phyloP scores from a whole-genome alignment of 352 stramenopile species.

The Phytophthora multivora region DNA sequence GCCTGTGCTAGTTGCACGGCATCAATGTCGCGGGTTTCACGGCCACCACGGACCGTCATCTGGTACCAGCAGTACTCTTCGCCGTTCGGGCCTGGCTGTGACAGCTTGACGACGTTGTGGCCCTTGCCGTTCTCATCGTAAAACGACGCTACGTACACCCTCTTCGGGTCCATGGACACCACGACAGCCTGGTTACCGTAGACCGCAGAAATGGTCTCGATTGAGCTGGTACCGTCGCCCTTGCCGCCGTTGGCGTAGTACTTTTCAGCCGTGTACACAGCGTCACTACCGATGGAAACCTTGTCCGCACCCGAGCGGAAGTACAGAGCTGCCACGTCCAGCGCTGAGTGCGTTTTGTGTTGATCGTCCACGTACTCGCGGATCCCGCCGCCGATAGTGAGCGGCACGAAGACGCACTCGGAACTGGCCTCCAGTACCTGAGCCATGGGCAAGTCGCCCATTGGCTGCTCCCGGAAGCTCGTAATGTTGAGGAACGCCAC shows the following conservation, averaged over 20 bases:
- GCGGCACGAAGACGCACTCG: slow-evolving; percentile 96
- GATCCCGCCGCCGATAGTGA: slow-evolving; percentile 98
- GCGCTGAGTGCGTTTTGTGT: slow-evolving; percentile 85
- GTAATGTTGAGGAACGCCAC: slow-evolving; percentile 99
- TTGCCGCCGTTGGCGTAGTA: slow-evolving; percentile 80
- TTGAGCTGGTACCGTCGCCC: slow-evolving; percentile 86
- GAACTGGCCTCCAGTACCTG: slow-evolving; percentile 95
- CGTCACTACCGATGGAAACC: slow-evolving; percentile 97
- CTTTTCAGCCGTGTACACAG: slow-evolving; percentile 93
- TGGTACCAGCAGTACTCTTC: slow-evolving; percentile 98
- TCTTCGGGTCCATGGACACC: slow-evolving; percentile 96
- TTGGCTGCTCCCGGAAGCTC: slow-evolving; percentile 96
- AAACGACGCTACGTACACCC: slow-evolving; percentile 85
- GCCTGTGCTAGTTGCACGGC: slow-evolving; percentile 86
- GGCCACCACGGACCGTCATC: slow-evolving; percentile 96
- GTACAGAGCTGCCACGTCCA: slow-evolving; percentile 96
- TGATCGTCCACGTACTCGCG: slow-evolving; percentile 94
- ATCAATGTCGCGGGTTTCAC: slow-evolving; percentile 91
- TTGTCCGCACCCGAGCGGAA: slow-evolving; percentile 99
- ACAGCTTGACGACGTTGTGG: slow-evolving; percentile 72
- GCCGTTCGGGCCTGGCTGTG: slow-evolving; percentile 89
- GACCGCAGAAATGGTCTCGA: slow-evolving; percentile 96
- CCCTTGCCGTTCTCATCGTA: slow-evolving; percentile 67
- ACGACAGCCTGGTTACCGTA: slow-evolving; percentile 98
- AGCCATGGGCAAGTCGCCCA: slow-evolving; percentile 97